Evolutionary conservation across 352 stramenopile species (phyloP).

Genomic region (Phytopythium cucurbitacearum): DNA sequence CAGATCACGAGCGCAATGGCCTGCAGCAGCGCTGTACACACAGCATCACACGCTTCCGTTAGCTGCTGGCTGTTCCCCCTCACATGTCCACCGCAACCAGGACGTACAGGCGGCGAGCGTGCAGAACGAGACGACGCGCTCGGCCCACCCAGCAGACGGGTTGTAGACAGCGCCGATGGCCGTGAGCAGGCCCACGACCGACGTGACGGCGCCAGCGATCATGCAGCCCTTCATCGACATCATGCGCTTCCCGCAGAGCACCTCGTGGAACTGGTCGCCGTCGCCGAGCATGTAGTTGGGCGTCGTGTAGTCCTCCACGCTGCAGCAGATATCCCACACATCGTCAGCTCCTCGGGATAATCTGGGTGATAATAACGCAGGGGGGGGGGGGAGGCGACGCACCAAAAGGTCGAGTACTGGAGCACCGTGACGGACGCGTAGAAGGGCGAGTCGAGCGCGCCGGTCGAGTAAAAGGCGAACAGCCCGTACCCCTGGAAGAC

Average conservation of each 20-base stretch:
- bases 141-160: conserved; percentile 65
- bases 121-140: conserved; percentile 75
- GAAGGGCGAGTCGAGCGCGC: conserved; percentile 61
- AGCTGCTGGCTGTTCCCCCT: too few relatives aligned
- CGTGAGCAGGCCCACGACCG: conserved; percentile 52
- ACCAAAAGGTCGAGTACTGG: conserved; percentile 74
- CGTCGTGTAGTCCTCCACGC: conserved; percentile 25
- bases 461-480: conserved; percentile 83
- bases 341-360: too few relatives aligned
- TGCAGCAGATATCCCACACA: too few relatives aligned
- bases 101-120: conserved; percentile 80
- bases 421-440: conserved; percentile 77
- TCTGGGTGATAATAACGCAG: too few relatives aligned
- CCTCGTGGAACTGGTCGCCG: conserved; percentile 60
- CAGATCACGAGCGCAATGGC: conserved; percentile 76
- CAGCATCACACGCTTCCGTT: conserved; percentile 5
- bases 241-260: conserved; percentile 73
- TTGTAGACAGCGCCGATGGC: conserved; percentile 73
- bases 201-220: conserved; percentile 50
- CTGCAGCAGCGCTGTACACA: conserved; percentile 49
- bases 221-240: conserved; percentile 65
- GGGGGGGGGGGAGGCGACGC: background rate
- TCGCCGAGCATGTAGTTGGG: conserved; percentile 86
- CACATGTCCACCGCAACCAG: background rate
- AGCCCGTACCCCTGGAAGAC: conserved; percentile 80